These are phyloP conservation scores for Salinomyces thailandicus DNA, from an alignment of 2,329 filamentous ascomycete genomes.

Conservation along the genomic window DNA sequence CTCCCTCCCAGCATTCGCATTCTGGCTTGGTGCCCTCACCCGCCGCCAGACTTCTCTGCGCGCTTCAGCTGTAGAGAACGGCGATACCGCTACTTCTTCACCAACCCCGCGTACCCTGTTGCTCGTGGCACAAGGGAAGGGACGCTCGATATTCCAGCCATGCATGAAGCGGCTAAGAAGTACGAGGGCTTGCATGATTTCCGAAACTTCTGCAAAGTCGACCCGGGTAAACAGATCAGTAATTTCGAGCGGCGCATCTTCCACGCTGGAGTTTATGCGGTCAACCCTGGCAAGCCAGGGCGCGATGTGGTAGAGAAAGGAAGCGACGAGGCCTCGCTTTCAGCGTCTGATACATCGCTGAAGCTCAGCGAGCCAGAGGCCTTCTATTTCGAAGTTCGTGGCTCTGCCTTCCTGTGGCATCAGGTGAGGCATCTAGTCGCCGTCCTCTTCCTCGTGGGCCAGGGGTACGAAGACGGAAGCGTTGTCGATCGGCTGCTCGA, in stretches of 20 bases:
- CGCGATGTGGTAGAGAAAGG: not conserved
- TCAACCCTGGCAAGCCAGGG: conserved; percentile 25
- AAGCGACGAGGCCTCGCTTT: not conserved
- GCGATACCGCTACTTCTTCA: conserved; percentile 95
- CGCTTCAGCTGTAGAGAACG: conserved; percentile 87
- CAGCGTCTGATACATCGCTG: not conserved
- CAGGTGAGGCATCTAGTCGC: conserved; percentile 93
- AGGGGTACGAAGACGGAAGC: conserved; percentile 67
- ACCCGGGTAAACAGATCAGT: conserved; percentile 76
- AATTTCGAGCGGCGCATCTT: conserved; percentile 74
- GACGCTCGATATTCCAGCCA: conserved; percentile 78
- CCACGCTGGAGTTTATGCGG: conserved; percentile 65
- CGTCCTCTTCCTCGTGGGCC: conserved; percentile 83
- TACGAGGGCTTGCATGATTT: conserved; percentile 87
- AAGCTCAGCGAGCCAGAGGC: conserved; percentile 46
- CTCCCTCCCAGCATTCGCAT: conserved; percentile 83
- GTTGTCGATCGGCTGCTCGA: conserved; percentile 69
- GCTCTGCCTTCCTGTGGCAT: conserved; percentile 93
- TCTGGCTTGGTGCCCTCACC: conserved; percentile 83
- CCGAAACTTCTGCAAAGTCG: conserved; percentile 92
- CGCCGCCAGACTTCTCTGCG: conserved; percentile 71
- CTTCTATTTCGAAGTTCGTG: conserved; percentile 80
- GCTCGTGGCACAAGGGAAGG: conserved; percentile 49
- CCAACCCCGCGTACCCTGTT: conserved; percentile 75
- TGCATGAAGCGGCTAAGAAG: conserved; percentile 68